Evolutionary conservation across 1,139 yeast genomes (phyloP), one percentile per base, ranked within the genome.

Genomic region (Meyerozyma carpophila): DNA sequence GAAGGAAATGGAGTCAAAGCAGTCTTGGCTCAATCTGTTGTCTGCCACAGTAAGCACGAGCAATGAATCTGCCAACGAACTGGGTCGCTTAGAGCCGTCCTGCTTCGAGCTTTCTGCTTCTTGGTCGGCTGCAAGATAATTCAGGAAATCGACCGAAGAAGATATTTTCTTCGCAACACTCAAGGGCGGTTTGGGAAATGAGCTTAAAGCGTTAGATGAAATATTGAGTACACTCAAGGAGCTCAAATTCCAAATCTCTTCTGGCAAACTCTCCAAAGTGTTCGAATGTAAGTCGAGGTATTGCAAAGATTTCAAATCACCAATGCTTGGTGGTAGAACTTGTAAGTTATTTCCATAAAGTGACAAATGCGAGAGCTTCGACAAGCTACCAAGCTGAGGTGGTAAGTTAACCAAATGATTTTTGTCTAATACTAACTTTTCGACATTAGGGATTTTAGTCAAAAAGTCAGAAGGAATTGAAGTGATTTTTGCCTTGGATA

Each of bases 391-490:
- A 27, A 94, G 73, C 45, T 83, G 84, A 3, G 76, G 71, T 0
- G 98, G 97, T 24, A 93, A 63, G 21, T 80, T 75, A 4, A 86
- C 87, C 56, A 93, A 73, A 59, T 87, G 95, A 58, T 93, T 93
- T 54, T 84, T 82, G 62, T 89, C 95, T 50, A 93, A 66, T 20
- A 82, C 82, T 50, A 93, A 66, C 49, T 81, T 84, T 56, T 88
- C 96, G 43, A 90, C 70, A 48, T 80, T 78, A 0, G 85, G 79
- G 40, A 90, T 71, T 52, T 74, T 77, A 13, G 73, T 66, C 39
- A 89, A 71, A 50, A 89, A 79, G 28, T 78, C 80, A 3, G 79
- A 72, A 1, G 93, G 85, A 39, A 93, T 70, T 3, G 85, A 73
- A 0, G 96, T 81, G 39, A 91, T 70, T 57, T 88, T 90, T 1